These are phyloP conservation scores for Candida palmyrensis DNA, from an alignment of 805 yeast genomes.

Conservation along the genomic window DNA sequence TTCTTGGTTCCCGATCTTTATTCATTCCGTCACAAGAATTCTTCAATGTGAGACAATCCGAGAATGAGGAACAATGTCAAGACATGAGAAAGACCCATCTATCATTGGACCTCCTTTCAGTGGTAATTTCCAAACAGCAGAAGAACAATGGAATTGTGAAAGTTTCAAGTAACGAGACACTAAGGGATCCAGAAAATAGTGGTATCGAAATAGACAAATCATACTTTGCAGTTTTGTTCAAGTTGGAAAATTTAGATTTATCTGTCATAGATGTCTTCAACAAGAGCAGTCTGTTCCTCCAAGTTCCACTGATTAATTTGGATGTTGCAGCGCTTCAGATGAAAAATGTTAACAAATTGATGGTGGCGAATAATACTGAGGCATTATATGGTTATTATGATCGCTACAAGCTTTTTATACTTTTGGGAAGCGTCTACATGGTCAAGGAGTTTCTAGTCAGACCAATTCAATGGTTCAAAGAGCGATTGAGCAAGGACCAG, in stretches of 20 bases:
- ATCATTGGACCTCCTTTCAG: conserved; percentile 9
- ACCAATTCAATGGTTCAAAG: conserved; percentile 22
- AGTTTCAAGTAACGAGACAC: neutral
- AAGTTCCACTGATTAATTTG: conserved; percentile 17
- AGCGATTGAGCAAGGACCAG: conserved; percentile 19
- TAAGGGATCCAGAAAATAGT: too few relatives aligned
- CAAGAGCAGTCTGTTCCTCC: conserved; percentile 10
- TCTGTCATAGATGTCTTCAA: conserved; percentile 12
- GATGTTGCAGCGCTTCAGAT: conserved; percentile 7
- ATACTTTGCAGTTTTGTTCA: conserved; percentile 19
- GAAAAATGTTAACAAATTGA: conserved; percentile 7
- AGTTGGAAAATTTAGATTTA: conserved; percentile 12
- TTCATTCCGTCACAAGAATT: too few relatives aligned
- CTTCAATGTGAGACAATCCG: too few relatives aligned
- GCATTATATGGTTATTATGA: conserved; percentile 19
- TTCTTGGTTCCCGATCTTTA: conserved; percentile 35
- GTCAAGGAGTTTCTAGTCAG: conserved; percentile 22
- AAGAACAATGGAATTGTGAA: neutral
- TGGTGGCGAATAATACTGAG: conserved; percentile 9
- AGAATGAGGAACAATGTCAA: conserved; percentile 6
- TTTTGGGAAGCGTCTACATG: conserved; percentile 29
- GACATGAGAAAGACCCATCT: conserved; percentile 16
- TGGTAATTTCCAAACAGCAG: conserved; percentile 7
- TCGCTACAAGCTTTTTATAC: conserved; percentile 24
- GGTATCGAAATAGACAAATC: neutral